Conservation (phyloP, 352 stramenopile species). For the Phytophthora cajani region DNA sequence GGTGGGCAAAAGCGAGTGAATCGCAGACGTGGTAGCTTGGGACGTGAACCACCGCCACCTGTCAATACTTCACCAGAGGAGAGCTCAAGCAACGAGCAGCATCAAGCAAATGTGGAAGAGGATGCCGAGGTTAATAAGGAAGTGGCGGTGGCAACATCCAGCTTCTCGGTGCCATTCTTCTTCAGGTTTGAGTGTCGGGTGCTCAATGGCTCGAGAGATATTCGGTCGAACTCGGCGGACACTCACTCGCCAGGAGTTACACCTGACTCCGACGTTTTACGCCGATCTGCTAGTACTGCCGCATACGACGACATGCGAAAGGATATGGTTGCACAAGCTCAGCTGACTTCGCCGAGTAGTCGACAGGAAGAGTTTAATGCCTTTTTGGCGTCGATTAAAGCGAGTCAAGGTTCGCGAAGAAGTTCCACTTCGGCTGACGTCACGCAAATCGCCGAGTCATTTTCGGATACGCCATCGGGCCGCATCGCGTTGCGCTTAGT, state of each 20-base stretch:
- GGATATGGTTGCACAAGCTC: slow-evolving; percentile 31
- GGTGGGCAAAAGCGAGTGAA: slow-evolving; percentile 19
- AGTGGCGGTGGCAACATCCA: slow-evolving; percentile 81
- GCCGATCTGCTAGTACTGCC: slow-evolving; percentile 58
- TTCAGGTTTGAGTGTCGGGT: slow-evolving; percentile 85
- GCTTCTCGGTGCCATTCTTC: slow-evolving; percentile 86
- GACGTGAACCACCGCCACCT: slow-evolving; percentile 32
- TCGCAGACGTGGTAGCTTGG: slow-evolving; percentile 28
- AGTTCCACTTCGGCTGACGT: slow-evolving; percentile 33
- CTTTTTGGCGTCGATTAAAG: slow-evolving; percentile 51
- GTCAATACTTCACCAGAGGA: slow-evolving; percentile 36
- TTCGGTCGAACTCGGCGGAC: slow-evolving; percentile 30
- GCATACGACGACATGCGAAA: slow-evolving; percentile 56
- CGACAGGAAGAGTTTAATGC: slow-evolving; percentile 43
- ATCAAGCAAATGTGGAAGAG: slow-evolving; percentile 59
- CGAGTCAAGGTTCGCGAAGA: slow-evolving; percentile 11
- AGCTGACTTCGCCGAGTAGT: slow-evolving; percentile 29
- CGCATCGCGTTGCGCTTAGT: slow-evolving; percentile 78
- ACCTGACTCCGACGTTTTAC: slow-evolving; percentile 27
- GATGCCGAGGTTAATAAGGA: slow-evolving; percentile 88
- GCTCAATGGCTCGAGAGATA: slow-evolving; percentile 43
- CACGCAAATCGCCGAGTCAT: slow-evolving; percentile 64
- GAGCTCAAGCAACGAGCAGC: slow-evolving; percentile 36
- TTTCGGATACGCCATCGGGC: slow-evolving; percentile 43
- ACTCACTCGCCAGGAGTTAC: slow-evolving; percentile 10